These are phyloP conservation scores for Metarhizium robertsii DNA, from an alignment of 2,329 filamentous ascomycete species.

Conservation along the genomic window DNA sequence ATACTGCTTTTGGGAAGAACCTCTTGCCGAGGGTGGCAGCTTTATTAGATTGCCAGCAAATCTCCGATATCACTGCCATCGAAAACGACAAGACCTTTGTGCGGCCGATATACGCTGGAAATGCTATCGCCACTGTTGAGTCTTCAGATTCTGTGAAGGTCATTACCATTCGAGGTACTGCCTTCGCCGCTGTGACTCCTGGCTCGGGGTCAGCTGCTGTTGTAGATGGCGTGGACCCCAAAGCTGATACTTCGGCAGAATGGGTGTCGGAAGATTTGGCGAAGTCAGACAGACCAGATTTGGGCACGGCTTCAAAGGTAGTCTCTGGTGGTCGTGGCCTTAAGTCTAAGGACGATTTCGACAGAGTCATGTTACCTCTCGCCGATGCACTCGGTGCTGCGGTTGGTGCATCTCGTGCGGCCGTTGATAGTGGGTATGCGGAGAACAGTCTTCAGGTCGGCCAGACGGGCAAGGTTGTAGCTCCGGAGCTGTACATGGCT, in stretches of 20 bases:
- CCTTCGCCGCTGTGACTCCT: conserved; percentile 67
- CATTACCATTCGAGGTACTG: conserved; percentile 86
- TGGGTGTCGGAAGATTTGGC: conserved; percentile 93
- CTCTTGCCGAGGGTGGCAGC: conserved; percentile 86
- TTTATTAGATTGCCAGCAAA: conserved; percentile 81
- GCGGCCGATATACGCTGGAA: conserved; percentile 93
- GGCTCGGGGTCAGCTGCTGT: conserved; percentile 67
- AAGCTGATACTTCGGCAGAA: conserved; percentile 62
- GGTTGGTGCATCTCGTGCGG: conserved; percentile 87
- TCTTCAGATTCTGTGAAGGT: conserved; percentile 79
- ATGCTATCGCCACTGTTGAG: conserved; percentile 93
- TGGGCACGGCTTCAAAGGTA: conserved; percentile 79
- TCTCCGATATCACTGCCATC: conserved; percentile 83
- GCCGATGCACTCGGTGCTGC: conserved; percentile 92
- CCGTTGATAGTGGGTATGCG: conserved; percentile 93
- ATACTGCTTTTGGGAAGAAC: conserved; percentile 96
- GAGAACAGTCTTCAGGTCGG: conserved; percentile 98
- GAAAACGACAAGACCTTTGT: conserved; percentile 91
- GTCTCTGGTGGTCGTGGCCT: conserved; percentile 90
- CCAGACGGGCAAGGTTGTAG: conserved; percentile 97
- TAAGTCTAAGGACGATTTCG: conserved; percentile 97
- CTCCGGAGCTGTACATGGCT: conserved; percentile 88
- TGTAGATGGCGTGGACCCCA: conserved; percentile 77
- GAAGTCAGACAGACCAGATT: conserved; percentile 88
- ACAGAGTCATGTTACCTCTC: conserved; percentile 82